Evolutionary conservation across 2,329 filamentous ascomycete species (phyloP).

Genomic region (Chlorencoelia australis): DNA sequence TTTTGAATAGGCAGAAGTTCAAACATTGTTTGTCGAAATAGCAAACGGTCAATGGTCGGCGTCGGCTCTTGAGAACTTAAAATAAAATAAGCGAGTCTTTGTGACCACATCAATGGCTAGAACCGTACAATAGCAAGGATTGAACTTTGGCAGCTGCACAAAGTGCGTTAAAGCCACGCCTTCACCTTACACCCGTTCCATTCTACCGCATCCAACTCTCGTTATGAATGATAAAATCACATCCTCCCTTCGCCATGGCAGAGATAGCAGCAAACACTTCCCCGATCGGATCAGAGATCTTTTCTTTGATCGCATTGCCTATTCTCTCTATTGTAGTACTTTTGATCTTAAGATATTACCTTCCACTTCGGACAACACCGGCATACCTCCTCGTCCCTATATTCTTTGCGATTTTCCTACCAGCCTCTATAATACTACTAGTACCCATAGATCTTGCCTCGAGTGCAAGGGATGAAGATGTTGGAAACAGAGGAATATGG

Average conservation of each 20-base stretch:
- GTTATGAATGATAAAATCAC: too few species aligned
- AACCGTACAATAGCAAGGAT: too few species aligned
- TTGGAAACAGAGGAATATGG: slow-evolving; percentile 72
- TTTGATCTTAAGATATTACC: slow-evolving; percentile 77
- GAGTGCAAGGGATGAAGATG: slow-evolving; percentile 63
- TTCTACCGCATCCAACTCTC: too few species aligned
- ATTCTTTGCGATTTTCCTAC: slow-evolving; percentile 90
- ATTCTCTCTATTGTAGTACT: slow-evolving; percentile 68
- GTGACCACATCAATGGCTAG: too few species aligned
- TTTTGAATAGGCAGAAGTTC: too few species aligned
- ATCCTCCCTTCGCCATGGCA: slow-evolving; percentile 16
- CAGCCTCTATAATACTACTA: slow-evolving; percentile 80
- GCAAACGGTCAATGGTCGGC: too few species aligned
- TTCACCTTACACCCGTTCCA: too few species aligned
- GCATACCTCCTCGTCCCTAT: slow-evolving; percentile 85
- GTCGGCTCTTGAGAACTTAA: too few species aligned
- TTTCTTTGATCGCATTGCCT: slow-evolving; percentile 63
- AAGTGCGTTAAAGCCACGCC: too few species aligned
- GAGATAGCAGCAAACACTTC: slow-evolving; percentile 39
- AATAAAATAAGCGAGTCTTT: too few species aligned
- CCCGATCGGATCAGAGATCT: slow-evolving; percentile 69
- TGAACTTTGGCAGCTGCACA: too few species aligned
- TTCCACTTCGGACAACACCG: slow-evolving; percentile 82
- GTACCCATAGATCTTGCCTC: slow-evolving; percentile 95
- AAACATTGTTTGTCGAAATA: too few species aligned